phyloP scores from a whole-genome alignment of 306 rosid species.

The Fagus crenata region DNA sequence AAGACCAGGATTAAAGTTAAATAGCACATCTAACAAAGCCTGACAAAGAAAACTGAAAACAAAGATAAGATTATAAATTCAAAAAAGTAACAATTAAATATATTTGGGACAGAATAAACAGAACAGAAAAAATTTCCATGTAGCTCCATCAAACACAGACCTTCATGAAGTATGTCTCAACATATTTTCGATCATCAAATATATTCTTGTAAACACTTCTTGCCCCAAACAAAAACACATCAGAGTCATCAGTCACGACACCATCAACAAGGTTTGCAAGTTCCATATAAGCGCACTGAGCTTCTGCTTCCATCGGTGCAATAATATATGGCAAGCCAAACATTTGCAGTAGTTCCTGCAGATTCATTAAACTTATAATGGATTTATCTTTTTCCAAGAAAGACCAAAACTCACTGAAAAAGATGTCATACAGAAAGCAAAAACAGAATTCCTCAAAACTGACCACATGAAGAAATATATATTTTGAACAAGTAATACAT shows the following conservation, averaged over 20 bases:
- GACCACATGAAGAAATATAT: not conserved
- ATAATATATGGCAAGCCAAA: constrained; percentile 94
- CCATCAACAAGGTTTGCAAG: constrained; percentile 86
- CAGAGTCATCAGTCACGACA: constrained; percentile 97
- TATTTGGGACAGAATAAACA: not conserved
- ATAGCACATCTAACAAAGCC: not conserved
- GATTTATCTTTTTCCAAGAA: constrained; percentile 15
- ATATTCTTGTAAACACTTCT: constrained; percentile 92
- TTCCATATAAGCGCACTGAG: constrained; percentile 94
- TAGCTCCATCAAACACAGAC: constrained; percentile 41
- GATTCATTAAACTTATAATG: constrained; percentile 25
- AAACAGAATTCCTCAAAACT: constrained; percentile 1
- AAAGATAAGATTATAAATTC: no score
- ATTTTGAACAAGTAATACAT: not conserved
- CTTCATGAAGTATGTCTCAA: constrained; percentile 94
- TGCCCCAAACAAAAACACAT: constrained; percentile 87
- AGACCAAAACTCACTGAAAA: constrained; percentile 11
- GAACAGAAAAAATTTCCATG: constrained; percentile 7
- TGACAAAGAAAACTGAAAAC: not conserved
- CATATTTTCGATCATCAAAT: constrained; percentile 95
- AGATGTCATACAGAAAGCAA: constrained; percentile 13
- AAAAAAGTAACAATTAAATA: not conserved
- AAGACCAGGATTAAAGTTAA: not conserved
- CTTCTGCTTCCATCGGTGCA: constrained; percentile 99
- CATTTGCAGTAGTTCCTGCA: constrained; percentile 92